phyloP scores from a whole-genome alignment of 1,284 basidiomycete genomes.

The Malassezia arunalokei region DNA sequence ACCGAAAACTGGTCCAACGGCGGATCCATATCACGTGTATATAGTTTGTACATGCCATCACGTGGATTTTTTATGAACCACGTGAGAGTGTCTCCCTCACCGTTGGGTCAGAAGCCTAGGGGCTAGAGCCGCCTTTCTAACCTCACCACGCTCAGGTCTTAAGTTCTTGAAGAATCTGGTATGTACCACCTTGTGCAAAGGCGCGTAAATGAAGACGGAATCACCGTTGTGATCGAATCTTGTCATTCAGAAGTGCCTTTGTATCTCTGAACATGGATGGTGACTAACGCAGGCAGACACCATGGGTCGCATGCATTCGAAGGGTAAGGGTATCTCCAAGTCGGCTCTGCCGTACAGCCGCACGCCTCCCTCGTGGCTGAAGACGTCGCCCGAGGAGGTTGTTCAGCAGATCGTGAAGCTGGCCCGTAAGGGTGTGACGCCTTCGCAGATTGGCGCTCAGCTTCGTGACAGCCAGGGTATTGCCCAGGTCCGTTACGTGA shows the following conservation, averaged over 20 bases:
- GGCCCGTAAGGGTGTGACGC: slow-evolving; percentile 91
- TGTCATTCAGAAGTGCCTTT: neutral
- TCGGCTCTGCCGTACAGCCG: slow-evolving; percentile 96
- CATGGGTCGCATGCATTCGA: slow-evolving; percentile 47
- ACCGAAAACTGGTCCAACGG: slow-evolving; percentile 8
- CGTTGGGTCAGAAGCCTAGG: neutral
- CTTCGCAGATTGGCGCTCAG: slow-evolving; percentile 94
- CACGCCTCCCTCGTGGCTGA: slow-evolving; percentile 88
- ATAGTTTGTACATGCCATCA: slow-evolving; percentile 4
- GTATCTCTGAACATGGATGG: neutral
- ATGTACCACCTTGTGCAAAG: neutral
- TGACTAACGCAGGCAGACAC: neutral
- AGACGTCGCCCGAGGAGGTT: slow-evolving; percentile 88
- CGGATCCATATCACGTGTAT: slow-evolving; percentile 10
- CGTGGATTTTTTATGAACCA: neutral
- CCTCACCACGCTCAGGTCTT: slow-evolving; percentile 13
- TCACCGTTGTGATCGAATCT: neutral
- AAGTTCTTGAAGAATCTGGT: slow-evolving; percentile 7
- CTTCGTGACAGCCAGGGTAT: slow-evolving; percentile 97
- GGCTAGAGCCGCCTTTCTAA: neutral
- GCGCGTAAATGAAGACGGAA: neutral
- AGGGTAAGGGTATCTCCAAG: slow-evolving; percentile 52
- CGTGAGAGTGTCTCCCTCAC: slow-evolving; percentile 6
- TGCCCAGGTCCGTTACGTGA: slow-evolving; percentile 87
- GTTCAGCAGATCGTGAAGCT: slow-evolving; percentile 93